Evolutionary conservation across 768 basidiomycete genomes (phyloP).

Genomic region (Russula ochroleuca): DNA sequence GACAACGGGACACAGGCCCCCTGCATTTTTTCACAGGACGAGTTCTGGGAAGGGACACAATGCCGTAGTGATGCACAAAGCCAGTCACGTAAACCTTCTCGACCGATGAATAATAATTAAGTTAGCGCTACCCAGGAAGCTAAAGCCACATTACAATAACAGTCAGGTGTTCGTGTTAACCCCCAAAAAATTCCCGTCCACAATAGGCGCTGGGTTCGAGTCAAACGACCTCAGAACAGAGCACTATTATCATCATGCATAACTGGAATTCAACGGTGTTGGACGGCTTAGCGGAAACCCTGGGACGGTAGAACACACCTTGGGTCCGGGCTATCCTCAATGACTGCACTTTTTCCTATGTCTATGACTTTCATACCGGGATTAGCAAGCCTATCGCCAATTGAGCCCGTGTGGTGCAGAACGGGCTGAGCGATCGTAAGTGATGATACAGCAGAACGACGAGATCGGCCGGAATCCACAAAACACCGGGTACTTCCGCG

Average conservation of each 20-base stretch:
- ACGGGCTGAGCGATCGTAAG: not conserved
- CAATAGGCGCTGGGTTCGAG: not conserved
- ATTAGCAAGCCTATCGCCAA: no score
- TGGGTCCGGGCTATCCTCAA: not conserved
- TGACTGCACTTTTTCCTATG: not conserved
- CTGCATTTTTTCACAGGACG: not conserved
- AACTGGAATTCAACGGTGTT: not conserved
- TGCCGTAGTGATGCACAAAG: not conserved
- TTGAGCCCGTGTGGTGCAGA: not conserved
- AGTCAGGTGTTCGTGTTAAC: not conserved
- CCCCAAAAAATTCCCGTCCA: not conserved
- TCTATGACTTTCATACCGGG: not conserved
- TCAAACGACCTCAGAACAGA: not conserved
- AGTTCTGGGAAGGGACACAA: not conserved
- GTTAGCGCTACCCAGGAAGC: not conserved
- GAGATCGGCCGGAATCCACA: not conserved
- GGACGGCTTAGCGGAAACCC: not conserved
- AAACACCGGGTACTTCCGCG: not conserved
- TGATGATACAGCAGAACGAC: not conserved
- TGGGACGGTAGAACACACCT: not conserved
- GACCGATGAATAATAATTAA: not conserved
- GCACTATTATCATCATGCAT: not conserved
- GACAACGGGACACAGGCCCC: no score
- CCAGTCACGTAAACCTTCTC: not conserved
- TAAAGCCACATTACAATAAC: not conserved